Base-by-base conservation (phyloP, 257 asterid genomes). In the Thymus mandschuricus region DNA sequence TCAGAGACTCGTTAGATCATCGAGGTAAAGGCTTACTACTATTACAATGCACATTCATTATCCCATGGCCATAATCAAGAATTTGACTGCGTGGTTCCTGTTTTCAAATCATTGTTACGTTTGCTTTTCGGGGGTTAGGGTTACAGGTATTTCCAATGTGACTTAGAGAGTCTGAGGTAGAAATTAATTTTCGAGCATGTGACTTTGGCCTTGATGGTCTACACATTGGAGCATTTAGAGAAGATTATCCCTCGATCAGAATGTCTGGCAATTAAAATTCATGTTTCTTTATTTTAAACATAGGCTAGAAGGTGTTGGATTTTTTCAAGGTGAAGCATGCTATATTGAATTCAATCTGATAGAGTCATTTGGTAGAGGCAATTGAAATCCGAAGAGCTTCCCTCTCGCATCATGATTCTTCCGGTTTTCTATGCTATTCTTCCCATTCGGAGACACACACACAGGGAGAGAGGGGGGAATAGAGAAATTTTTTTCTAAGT, bases 1-100 rank as follows among this genome's bases (percentile, higher is more conserved):
- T 66, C 60, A 73, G 74, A 71, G 54, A 50, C 62, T 12, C 33
- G 11, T 21, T 70, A 55, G 70, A 74, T 10, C 13, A 40, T 63
- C 64, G n/a, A 68, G 57, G 13, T 51, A 59, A 71, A 68, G 61
- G 30, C 45, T 6, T 33, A 62, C 38, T 59, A 13, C 21, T 27
- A 61, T 54, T 3, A 12, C 56, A 59, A 40, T 30, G 51, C 34
- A 51, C 54, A 43, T 41, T 57, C 21, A 21, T n/a, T n/a, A n/a
- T n/a, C n/a, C n/a, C n/a, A n/a, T n/a, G n/a, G n/a, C n/a, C n/a
- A 21, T 21, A 5, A 60, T 28, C 8, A 54, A 55, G 28, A 58
- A 63, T 28, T 56, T 43, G 55, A 60, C 57, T 10, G 11, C 28
- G 12, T 29, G 43, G 56, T 49, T 64, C 28, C 10, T 6, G 40